These are phyloP conservation scores for Haplographium delicatum DNA, from an alignment of 495 filamentous ascomycete species.

Conservation along the genomic window DNA sequence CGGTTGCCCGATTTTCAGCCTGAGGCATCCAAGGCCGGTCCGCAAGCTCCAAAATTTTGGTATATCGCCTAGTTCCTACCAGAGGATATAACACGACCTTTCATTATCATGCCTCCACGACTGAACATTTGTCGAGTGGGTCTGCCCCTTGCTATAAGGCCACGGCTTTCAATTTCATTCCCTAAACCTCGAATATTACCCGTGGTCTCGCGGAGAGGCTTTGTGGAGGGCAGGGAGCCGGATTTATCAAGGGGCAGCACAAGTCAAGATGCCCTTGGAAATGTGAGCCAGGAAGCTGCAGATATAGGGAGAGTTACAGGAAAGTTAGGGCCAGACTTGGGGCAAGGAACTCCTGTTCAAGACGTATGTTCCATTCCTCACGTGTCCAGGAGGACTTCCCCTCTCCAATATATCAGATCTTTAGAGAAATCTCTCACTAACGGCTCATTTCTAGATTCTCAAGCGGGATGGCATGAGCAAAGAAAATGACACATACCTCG, in stretches of 20 bases:
- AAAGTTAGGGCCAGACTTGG: slow-evolving; percentile 49
- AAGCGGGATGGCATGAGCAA: slow-evolving; percentile 55
- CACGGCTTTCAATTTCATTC: slow-evolving; percentile 30
- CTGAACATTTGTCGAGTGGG: slow-evolving; percentile 39
- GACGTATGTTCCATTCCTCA: slow-evolving; percentile 54
- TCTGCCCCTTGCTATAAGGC: slow-evolving; percentile 39
- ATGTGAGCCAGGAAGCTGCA: slow-evolving; percentile 62
- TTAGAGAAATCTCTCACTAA: slow-evolving; percentile 12
- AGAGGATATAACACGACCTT: no score
- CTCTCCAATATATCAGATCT: slow-evolving; percentile 5
- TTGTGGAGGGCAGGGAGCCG: slow-evolving; percentile 35
- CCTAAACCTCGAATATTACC: slow-evolving; percentile 12
- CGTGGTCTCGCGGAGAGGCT: slow-evolving; percentile 20
- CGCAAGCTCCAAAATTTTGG: no score
- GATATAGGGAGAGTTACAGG: slow-evolving; percentile 51
- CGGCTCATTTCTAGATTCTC: slow-evolving; percentile 47
- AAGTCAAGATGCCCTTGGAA: slow-evolving; percentile 48
- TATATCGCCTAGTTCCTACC: no score
- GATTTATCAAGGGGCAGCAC: slow-evolving; percentile 37
- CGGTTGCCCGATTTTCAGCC: background rate
- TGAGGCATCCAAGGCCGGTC: background rate
- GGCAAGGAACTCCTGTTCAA: slow-evolving; percentile 59
- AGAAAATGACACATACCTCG: slow-evolving; percentile 63
- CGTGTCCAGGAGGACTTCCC: background rate
- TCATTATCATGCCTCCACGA: slow-evolving; percentile 42